Evolutionary conservation across 441 rosid species (phyloP).

Genomic region (Mallotus japonicus): DNA sequence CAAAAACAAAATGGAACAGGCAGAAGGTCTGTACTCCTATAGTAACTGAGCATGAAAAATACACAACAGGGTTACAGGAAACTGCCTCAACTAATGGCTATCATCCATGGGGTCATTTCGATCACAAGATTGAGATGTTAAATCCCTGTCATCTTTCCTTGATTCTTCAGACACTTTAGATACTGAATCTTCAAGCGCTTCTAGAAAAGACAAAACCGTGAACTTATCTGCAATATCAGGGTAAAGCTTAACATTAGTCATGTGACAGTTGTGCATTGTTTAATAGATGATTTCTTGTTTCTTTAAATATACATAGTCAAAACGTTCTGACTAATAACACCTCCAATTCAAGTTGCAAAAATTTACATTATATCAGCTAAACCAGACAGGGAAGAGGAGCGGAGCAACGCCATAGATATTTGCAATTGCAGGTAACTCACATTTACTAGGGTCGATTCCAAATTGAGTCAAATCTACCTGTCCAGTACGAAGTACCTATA

Average conservation of each 20-base stretch:
- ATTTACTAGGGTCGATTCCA: constrained; percentile 86
- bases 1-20: background rate
- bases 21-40: background rate
- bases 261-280: background rate
- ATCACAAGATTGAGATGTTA: constrained; percentile 41
- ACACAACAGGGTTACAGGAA: constrained; percentile 3
- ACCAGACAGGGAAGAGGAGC: background rate
- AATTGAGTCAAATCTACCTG: constrained; percentile 94
- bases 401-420: constrained; percentile 2
- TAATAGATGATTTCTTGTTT: background rate
- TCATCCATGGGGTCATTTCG: constrained; percentile 60
- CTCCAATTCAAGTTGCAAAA: background rate
- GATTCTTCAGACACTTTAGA: constrained; percentile 34
- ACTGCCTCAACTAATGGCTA: constrained; percentile 33
- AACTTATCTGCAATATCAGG: constrained; percentile 63
- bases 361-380: background rate
- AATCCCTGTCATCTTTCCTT: constrained; percentile 40
- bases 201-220: constrained; percentile 82
- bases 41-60: constrained; percentile 1
- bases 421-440: constrained; percentile 41
- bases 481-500: constrained; percentile 88
- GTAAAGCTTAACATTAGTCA: background rate
- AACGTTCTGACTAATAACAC: background rate
- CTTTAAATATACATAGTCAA: too few relatives aligned
- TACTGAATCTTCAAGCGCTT: constrained; percentile 94